Percentiles rank a stretch among this genome's conserved stretches.
Evolutionary conservation across 768 basidiomycete genomes (phyloP).

Genomic region (Daedaleopsis nitida): DNA sequence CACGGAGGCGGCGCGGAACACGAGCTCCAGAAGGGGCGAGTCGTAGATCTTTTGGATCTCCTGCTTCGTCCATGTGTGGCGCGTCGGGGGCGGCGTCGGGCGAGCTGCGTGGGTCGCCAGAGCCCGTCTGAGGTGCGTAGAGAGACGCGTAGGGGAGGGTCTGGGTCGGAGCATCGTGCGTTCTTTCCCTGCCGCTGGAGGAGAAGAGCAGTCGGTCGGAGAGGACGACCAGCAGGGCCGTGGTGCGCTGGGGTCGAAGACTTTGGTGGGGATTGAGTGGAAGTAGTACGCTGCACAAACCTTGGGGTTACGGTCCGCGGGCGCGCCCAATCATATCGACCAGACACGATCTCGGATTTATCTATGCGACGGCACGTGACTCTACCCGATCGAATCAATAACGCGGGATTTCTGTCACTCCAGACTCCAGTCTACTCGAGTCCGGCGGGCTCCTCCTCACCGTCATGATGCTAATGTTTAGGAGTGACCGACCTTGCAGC

Average conservation of each 20-base stretch:
- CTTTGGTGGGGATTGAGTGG: conserved; percentile 26
- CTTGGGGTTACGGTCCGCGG: background rate
- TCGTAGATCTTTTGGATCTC: conserved; percentile 90
- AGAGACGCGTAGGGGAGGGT: conserved; percentile 17
- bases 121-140: conserved; percentile 40
- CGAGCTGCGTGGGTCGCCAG: conserved; percentile 64
- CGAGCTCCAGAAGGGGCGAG: conserved; percentile 82
- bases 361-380: background rate
- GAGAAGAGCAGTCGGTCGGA: background rate
- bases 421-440: conserved; percentile 3
- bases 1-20: conserved; percentile 81
- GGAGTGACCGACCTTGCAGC: too few relatives aligned
- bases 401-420: background rate
- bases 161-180: conserved; percentile 42
- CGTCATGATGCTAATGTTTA: too few relatives aligned
- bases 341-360: conserved; percentile 7
- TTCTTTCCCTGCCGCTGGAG: background rate
- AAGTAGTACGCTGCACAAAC: conserved; percentile 7
- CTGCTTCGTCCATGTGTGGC: conserved; percentile 71
- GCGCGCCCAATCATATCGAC: background rate
- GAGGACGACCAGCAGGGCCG: too few relatives aligned
- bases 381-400: background rate
- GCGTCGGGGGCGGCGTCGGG: conserved; percentile 33
- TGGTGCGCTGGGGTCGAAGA: background rate
- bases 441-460: too few relatives aligned